These are phyloP conservation scores for Syzygium malaccense DNA, from an alignment of 441 rosid genomes.

Conservation along the genomic window DNA sequence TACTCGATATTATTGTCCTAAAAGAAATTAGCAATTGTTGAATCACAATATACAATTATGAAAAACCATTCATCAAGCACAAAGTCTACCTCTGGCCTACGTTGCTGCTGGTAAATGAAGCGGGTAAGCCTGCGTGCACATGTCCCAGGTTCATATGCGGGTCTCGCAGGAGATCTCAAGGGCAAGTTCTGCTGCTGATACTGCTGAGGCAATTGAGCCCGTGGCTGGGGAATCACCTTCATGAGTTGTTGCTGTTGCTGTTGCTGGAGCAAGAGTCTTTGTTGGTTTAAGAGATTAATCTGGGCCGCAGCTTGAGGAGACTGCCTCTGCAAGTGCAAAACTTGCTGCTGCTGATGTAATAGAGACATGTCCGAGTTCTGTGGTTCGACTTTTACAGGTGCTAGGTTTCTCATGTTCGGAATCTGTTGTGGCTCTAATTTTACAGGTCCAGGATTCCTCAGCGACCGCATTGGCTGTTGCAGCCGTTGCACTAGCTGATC, in stretches of 20 bases:
- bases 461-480: constrained; percentile 43
- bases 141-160: constrained; percentile 87
- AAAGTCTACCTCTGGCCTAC: constrained; percentile 82
- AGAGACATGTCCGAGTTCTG: constrained; percentile 69
- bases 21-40: background rate
- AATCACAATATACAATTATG: background rate
- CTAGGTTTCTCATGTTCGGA: constrained; percentile 47
- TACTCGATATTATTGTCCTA: constrained; percentile 58
- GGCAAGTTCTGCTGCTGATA: constrained; percentile 78
- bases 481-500: constrained; percentile 61
- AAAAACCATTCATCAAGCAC: background rate
- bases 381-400: constrained; percentile 76
- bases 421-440: constrained; percentile 77
- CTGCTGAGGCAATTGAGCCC: constrained; percentile 73
- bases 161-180: constrained; percentile 61
- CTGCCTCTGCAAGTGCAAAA: constrained; percentile 76
- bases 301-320: constrained; percentile 68
- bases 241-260: constrained; percentile 85
- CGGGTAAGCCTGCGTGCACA: constrained; percentile 87
- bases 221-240: constrained; percentile 79
- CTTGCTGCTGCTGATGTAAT: constrained; percentile 65
- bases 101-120: constrained; percentile 95
- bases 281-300: constrained; percentile 60
- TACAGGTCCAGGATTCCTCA: constrained; percentile 54
- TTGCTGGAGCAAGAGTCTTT: constrained; percentile 55